Conservation (phyloP, 2,329 filamentous ascomycete species). For the Beauveria australis region DNA sequence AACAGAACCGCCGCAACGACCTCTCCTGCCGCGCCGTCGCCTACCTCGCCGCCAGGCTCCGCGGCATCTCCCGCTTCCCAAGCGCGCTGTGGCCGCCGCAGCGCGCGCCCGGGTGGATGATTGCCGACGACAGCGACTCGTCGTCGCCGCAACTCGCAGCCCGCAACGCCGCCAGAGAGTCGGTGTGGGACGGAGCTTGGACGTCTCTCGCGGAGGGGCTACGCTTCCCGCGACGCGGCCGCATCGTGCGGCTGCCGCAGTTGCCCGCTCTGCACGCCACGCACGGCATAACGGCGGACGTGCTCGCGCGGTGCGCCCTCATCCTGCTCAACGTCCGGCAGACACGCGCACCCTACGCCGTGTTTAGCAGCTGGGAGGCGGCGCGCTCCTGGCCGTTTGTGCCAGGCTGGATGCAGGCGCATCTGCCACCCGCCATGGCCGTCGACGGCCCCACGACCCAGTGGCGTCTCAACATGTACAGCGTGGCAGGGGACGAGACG, state of each 20-base stretch:
- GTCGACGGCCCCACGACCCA: conserved; percentile 29
- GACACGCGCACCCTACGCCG: conserved; percentile 22
- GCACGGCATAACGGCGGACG: conserved; percentile 18
- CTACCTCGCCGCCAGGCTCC: conserved; percentile 23
- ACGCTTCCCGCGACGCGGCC: conserved; percentile 23
- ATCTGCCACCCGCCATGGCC: conserved; percentile 28
- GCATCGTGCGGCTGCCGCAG: conserved; percentile 21
- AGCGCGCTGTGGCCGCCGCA: conserved; percentile 26
- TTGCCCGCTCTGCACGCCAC: conserved; percentile 17
- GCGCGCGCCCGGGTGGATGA: conserved; percentile 26
- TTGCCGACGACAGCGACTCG: conserved; percentile 21
- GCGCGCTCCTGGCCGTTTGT: conserved; percentile 30
- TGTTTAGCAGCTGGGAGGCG: conserved; percentile 28
- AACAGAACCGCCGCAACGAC: conserved; percentile 21
- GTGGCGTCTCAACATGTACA: conserved; percentile 28
- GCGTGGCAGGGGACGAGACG: conserved; percentile 20
- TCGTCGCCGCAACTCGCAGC: background rate
- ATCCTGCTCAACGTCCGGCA: conserved; percentile 26
- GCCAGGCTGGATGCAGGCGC: conserved; percentile 25
- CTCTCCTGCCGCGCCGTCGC: conserved; percentile 20
- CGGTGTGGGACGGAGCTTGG: conserved; percentile 21
- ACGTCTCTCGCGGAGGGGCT: conserved; percentile 22
- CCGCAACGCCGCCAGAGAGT: background rate
- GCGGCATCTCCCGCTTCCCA: conserved; percentile 26
- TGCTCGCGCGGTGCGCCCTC: conserved; percentile 25